These are phyloP conservation scores for Acanthamoeba divionensis DNA, from an alignment of 208 protist species.

Conservation along the genomic window DNA sequence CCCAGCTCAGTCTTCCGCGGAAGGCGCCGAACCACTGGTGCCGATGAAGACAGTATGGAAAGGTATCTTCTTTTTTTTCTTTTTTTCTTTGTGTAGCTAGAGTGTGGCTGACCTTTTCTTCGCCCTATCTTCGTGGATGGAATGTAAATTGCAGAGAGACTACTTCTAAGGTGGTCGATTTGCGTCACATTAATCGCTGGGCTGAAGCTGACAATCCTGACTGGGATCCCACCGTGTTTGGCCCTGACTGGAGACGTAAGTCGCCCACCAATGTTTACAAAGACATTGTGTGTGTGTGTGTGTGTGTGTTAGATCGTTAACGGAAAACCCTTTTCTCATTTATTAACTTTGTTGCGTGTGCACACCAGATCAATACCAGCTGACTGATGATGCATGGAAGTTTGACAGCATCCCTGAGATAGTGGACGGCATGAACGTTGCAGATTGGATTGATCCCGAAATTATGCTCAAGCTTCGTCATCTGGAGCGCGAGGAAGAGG, in stretches of 20 bases:
- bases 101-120: too few species aligned
- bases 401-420: constrained; percentile 99
- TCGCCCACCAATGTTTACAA: not conserved
- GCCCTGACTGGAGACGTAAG: constrained; percentile 21
- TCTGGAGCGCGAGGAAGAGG: constrained; percentile 91
- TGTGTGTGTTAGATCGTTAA: too few species aligned
- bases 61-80: not conserved
- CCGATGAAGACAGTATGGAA: constrained; percentile 49
- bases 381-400: constrained; percentile 94
- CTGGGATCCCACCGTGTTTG: constrained; percentile 51
- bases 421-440: constrained; percentile 99
- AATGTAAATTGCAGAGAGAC: not conserved
- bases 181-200: constrained; percentile 33
- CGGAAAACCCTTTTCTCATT: too few species aligned
- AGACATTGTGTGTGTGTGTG: too few species aligned
- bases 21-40: not conserved
- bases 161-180: constrained; percentile 17
- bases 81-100: not conserved
- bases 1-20: constrained; percentile 37
- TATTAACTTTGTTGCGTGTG: too few species aligned
- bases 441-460: constrained; percentile 98
- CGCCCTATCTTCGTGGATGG: too few species aligned
- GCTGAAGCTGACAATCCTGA: not conserved
- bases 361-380: constrained; percentile 75
- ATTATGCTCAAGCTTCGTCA: constrained; percentile 88